These are phyloP conservation scores for Suillus discolor DNA, from an alignment of 768 basidiomycete species.

Conservation along the genomic window DNA sequence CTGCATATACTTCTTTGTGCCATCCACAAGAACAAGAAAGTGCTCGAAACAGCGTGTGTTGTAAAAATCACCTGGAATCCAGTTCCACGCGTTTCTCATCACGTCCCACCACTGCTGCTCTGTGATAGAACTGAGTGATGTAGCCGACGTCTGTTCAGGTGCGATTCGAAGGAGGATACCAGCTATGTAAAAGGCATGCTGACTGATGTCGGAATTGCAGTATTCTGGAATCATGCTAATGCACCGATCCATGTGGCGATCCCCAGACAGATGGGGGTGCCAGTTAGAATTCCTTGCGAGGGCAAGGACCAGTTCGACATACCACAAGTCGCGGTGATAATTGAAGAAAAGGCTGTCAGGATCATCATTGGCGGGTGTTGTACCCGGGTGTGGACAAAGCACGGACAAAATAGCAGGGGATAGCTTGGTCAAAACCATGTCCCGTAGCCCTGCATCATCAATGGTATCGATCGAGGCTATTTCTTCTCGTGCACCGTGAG, in stretches of 20 bases:
- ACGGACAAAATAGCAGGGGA: background rate
- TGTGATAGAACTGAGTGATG: background rate
- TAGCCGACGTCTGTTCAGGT: background rate
- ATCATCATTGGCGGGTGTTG: background rate
- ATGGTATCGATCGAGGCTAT: background rate
- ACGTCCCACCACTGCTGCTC: background rate
- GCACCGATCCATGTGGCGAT: background rate
- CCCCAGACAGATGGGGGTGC: background rate
- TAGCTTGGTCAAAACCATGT: background rate
- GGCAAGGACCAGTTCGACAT: background rate
- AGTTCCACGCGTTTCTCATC: background rate
- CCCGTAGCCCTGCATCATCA: background rate
- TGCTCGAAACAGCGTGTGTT: background rate
- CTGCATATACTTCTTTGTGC: background rate
- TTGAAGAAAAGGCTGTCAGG: background rate
- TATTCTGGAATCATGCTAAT: background rate
- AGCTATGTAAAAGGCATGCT: background rate
- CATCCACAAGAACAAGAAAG: background rate
- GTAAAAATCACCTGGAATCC: background rate
- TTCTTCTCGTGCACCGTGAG: background rate
- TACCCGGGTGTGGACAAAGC: background rate
- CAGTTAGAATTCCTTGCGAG: background rate
- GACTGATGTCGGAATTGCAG: background rate
- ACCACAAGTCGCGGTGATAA: background rate
- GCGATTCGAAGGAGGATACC: background rate